A percentile compares a stretch with the other conserved stretches of the same genome.
Conservation (phyloP, 208 protist species). For the Leishmania aethiopica region DNA sequence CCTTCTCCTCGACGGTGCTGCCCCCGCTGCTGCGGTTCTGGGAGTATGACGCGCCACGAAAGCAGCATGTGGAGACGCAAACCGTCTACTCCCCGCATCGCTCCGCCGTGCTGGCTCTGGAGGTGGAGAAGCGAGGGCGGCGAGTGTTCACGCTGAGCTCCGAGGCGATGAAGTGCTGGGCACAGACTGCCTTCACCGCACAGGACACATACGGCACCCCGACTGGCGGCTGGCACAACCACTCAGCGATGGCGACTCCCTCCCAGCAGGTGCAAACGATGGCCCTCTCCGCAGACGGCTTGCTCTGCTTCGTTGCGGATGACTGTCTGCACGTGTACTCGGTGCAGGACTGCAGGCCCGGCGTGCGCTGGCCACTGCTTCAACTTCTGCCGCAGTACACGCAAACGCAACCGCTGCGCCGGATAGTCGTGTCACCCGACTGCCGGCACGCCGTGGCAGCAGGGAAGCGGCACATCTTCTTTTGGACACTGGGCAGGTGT, state of each 20-base stretch:
- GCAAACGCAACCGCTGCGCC: slow-evolving; percentile 43
- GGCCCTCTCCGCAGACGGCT: slow-evolving; percentile 65
- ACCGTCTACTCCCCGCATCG: slow-evolving; percentile 80
- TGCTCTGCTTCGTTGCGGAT: slow-evolving; percentile 80
- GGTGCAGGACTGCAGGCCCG: slow-evolving; percentile 47
- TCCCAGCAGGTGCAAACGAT: slow-evolving; percentile 52
- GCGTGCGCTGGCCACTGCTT: slow-evolving; percentile 60
- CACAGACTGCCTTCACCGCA: slow-evolving; percentile 42
- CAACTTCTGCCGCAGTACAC: slow-evolving; percentile 55
- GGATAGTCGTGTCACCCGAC: slow-evolving; percentile 46
- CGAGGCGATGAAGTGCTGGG: slow-evolving; percentile 83
- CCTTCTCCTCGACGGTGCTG: slow-evolving; percentile 60
- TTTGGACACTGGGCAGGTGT: slow-evolving; percentile 53
- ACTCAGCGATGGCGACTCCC: slow-evolving; percentile 68
- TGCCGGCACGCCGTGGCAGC: slow-evolving; percentile 46
- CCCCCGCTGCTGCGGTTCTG: slow-evolving; percentile 82
- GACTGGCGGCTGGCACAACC: slow-evolving; percentile 68
- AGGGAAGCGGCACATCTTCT: slow-evolving; percentile 46
- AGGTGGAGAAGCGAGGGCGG: slow-evolving; percentile 53
- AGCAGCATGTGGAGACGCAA: slow-evolving; percentile 75
- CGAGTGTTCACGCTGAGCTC: slow-evolving; percentile 79
- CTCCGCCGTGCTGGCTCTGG: slow-evolving; percentile 56
- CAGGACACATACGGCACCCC: slow-evolving; percentile 59
- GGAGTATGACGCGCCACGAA: slow-evolving; percentile 55
- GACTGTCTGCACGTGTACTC: slow-evolving; percentile 79